A percentile compares a stretch with the other conserved stretches of the same genome.
Evolutionary conservation across 1,139 yeast genomes (phyloP).

Genomic region (Candida smagusa): DNA sequence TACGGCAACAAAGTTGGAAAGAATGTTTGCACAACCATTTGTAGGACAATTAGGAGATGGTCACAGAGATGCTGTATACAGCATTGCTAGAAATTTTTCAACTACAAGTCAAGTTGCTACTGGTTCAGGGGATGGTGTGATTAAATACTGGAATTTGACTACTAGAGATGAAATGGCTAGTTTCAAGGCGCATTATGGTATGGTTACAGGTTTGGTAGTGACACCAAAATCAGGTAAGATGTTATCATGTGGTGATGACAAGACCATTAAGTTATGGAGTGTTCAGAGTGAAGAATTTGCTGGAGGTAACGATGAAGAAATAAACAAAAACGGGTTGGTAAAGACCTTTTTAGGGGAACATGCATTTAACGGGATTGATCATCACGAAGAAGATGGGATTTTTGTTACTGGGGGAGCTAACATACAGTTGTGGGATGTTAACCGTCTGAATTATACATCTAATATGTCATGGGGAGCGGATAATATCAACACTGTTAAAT

Average conservation of each 20-base stretch:
- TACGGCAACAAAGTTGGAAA: constrained; percentile 90
- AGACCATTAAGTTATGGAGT: constrained; percentile 83
- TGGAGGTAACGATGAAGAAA: constrained; percentile 34
- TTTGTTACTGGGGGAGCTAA: constrained; percentile 93
- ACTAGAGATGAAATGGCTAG: constrained; percentile 71
- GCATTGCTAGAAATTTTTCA: constrained; percentile 74
- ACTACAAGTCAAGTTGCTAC: constrained; percentile 76
- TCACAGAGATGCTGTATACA: constrained; percentile 93
- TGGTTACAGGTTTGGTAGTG: constrained; percentile 83
- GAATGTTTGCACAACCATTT: constrained; percentile 98
- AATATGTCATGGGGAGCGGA: constrained; percentile 96
- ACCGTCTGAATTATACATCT: constrained; percentile 71
- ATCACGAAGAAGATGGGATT: constrained; percentile 66
- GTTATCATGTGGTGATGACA: constrained; percentile 89
- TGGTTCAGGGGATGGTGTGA: constrained; percentile 92
- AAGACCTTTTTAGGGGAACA: constrained; percentile 83
- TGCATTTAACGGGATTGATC: constrained; percentile 83
- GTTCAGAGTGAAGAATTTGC: constrained; percentile 42
- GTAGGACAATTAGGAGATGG: constrained; percentile 94
- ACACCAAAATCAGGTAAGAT: constrained; percentile 62
- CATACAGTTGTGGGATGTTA: constrained; percentile 87
- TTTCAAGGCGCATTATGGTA: constrained; percentile 87
- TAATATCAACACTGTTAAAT: constrained; percentile 74
- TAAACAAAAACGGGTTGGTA: constrained; percentile 46
- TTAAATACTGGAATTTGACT: constrained; percentile 87